phyloP scores from a whole-genome alignment of 75 land plant genomes.

The Pseudotsuga menziesii region DNA sequence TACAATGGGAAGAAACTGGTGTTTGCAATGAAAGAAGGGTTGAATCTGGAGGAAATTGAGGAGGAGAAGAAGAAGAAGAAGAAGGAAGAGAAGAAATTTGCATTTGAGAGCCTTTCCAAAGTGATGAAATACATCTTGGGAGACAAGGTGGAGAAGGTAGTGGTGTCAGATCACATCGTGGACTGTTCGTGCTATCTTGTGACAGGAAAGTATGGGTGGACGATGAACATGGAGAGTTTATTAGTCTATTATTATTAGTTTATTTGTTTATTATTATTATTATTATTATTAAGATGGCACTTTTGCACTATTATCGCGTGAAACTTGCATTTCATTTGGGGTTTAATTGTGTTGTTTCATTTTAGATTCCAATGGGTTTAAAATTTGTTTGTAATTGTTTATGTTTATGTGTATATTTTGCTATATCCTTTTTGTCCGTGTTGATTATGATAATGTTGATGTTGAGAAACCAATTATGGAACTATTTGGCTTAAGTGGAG shows the following conservation, averaged over 20 bases:
- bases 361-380: background rate
- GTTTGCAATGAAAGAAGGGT: constrained; percentile 22
- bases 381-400: background rate
- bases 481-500: constrained; percentile 80
- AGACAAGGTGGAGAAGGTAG: constrained; percentile 68
- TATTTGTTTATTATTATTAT: too few relatives aligned
- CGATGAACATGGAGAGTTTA: constrained; percentile 81
- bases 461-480: constrained; percentile 62
- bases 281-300: too few relatives aligned
- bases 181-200: constrained; percentile 73
- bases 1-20: constrained; percentile 33
- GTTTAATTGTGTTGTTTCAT: background rate
- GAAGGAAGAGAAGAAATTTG: constrained; percentile 55
- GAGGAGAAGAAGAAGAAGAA: constrained; percentile 81
- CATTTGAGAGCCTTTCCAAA: constrained; percentile 69
- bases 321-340: background rate
- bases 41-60: constrained; percentile 31
- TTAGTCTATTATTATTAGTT: too few relatives aligned
- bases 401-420: background rate
- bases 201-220: constrained; percentile 79
- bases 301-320: too few relatives aligned
- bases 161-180: constrained; percentile 60
- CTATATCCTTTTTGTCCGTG: constrained; percentile 79
- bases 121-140: constrained; percentile 64
- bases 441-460: constrained; percentile 64